Evolutionary conservation across 495 filamentous ascomycete species (phyloP).

Genomic region (Penicillium roqueforti): DNA sequence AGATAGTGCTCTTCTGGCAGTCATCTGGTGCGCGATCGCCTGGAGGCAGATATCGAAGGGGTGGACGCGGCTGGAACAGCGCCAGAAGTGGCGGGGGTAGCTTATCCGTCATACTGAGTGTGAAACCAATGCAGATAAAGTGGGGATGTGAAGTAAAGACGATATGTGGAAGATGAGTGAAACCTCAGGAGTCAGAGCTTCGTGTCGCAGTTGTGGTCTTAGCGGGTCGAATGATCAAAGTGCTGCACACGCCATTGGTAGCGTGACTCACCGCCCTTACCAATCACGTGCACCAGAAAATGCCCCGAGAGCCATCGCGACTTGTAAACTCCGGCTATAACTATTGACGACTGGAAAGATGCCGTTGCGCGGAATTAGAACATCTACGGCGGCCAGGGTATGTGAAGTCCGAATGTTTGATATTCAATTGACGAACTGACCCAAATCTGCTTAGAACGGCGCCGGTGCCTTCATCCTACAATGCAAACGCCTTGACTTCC

Average conservation of each 20-base stretch:
- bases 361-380: slow-evolving; percentile 60
- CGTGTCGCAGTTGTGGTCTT: slow-evolving; percentile 18
- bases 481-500: slow-evolving; percentile 91
- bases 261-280: slow-evolving; percentile 16
- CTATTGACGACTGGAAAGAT: slow-evolving; percentile 45
- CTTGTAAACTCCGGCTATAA: slow-evolving; percentile 1
- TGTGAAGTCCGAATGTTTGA: slow-evolving; percentile 1
- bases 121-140: slow-evolving; percentile 1
- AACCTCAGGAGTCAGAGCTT: slow-evolving; percentile 21
- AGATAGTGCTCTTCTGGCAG: slow-evolving; percentile 61
- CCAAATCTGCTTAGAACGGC: slow-evolving; percentile 64
- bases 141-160: slow-evolving; percentile 5
- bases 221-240: slow-evolving; percentile 11
- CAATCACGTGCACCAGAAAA: slow-evolving; percentile 27
- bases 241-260: slow-evolving; percentile 15
- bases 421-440: slow-evolving; percentile 1
- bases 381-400: slow-evolving; percentile 39
- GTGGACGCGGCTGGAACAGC: slow-evolving; percentile 90
- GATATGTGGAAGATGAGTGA: slow-evolving; percentile 12
- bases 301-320: slow-evolving; percentile 11
- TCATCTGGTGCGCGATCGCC: slow-evolving; percentile 79
- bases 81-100: slow-evolving; percentile 87
- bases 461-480: slow-evolving; percentile 94
- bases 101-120: slow-evolving; percentile 79
- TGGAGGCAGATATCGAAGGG: slow-evolving; percentile 84